These are phyloP conservation scores for Glycine soja DNA, from an alignment of 306 rosid genomes.

Conservation along the genomic window DNA sequence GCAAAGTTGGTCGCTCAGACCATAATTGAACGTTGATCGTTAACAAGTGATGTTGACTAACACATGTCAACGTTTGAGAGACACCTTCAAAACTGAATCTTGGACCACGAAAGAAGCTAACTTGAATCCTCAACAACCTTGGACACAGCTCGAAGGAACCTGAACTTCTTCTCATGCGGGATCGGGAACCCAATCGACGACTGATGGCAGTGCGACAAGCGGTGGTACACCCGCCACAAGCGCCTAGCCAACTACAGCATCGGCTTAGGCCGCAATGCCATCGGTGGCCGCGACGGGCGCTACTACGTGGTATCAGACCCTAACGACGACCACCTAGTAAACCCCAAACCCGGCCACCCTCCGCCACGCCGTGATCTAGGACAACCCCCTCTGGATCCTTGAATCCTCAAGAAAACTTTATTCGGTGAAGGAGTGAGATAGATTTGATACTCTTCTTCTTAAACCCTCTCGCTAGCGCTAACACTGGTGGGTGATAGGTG, in stretches of 20 bases:
- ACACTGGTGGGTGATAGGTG: no score
- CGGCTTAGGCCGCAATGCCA: constrained; percentile 90
- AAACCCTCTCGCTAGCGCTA: no score
- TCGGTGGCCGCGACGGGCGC: constrained; percentile 88
- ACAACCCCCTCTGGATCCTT: constrained; percentile 86
- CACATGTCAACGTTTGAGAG: no score
- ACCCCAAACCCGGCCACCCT: constrained; percentile 87
- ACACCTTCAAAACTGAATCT: no score
- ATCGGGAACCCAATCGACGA: constrained; percentile 95
- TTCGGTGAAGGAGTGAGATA: no score
- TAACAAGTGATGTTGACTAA: no score
- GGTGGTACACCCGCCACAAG: constrained; percentile 76
- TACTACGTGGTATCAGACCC: constrained; percentile 79
- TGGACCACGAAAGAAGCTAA: no score
- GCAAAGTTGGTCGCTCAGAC: no score
- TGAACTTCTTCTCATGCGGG: constrained; percentile 85
- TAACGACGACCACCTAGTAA: constrained; percentile 69
- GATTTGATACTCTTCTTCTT: no score
- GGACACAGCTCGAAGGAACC: constrained; percentile 73
- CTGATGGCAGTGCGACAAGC: constrained; percentile 93
- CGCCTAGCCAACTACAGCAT: constrained; percentile 77
- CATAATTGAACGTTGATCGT: no score
- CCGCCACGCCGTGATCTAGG: constrained; percentile 93
- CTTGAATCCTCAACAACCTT: no score
- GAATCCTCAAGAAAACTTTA: no score